Base-by-base conservation (phyloP, 768 basidiomycete genomes). In the Dentipellis fragilis region DNA sequence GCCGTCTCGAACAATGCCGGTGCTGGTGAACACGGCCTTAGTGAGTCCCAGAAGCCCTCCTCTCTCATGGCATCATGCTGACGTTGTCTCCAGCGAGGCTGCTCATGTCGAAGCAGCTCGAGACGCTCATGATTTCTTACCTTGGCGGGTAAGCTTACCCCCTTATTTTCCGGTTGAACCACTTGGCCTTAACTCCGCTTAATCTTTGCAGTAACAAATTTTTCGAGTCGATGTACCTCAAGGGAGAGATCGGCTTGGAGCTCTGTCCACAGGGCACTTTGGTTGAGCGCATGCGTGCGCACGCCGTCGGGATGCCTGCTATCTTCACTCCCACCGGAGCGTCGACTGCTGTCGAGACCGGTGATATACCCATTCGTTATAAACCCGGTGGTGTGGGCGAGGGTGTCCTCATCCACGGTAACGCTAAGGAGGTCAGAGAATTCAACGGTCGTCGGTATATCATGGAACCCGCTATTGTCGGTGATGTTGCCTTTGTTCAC, bases 241-340 rank as follows among this genome's bases (percentile, higher is more conserved):
- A 78, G 7, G 92, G 92, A 51, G 73, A 85, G 57, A 81, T 94
- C 57, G 82, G 85, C 11, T 72, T 93, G 49, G 92, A 94, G 66
- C 83, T 94, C 14, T 87, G 88, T 17, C 92, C 92, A 6, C 92
- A 94, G 70, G 92, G 91, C n/a, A 93, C 89, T 8, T 80, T 94
- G 51, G 81, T 86, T 17, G 92, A 93, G 65, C 84, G 91, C 57
- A 76, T 93, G 60, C 85, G 89, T 40, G 87, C 92, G 10, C 86
- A 89, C 59, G 92, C 89, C 11, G 85, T 88, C n/a, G 91, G 92
- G 52, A 90, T 93, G 59, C 91, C 92, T 16, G 90, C 85, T 34
- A 89, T 94, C 73, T 92, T 77, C 69, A 94, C 89, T 8, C 91
- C 91, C 8, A 91, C 91, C 2, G 92, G 92, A n/a, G 88, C 89